These are phyloP conservation scores for Buddleja alternifolia DNA, from an alignment of 257 asterid species.

Conservation along the genomic window DNA sequence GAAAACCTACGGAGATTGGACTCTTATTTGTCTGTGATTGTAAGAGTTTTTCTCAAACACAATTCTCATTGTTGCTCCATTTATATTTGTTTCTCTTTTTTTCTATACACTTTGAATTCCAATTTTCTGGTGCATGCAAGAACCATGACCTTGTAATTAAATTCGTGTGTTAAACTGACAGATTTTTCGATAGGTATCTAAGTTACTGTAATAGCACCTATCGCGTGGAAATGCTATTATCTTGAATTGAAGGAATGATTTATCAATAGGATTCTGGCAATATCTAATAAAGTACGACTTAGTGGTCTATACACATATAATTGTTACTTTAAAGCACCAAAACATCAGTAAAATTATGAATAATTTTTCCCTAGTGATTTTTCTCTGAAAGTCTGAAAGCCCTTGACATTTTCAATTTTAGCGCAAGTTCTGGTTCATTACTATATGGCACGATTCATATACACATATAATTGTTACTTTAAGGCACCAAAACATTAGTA, in stretches of 20 bases:
- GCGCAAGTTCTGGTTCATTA: slow-evolving; percentile 11
- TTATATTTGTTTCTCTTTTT: slow-evolving; percentile 10
- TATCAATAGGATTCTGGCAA: slow-evolving; percentile 6
- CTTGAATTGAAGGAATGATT: slow-evolving; percentile 3
- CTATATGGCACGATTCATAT: slow-evolving; percentile 11
- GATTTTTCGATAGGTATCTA: neutral
- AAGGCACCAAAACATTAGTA: neutral
- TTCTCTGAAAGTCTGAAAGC: slow-evolving; percentile 14
- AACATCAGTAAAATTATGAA: neutral
- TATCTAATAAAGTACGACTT: neutral
- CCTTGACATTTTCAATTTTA: slow-evolving; percentile 20
- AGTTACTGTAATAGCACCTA: neutral
- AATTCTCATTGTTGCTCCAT: slow-evolving; percentile 22
- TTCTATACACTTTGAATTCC: slow-evolving; percentile 22
- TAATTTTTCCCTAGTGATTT: neutral
- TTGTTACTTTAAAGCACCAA: neutral
- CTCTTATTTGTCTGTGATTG: slow-evolving; percentile 75
- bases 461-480: neutral
- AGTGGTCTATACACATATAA: neutral
- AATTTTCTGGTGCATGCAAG: slow-evolving; percentile 18
- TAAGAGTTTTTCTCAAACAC: slow-evolving; percentile 48
- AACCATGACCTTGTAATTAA: neutral
- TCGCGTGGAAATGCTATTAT: neutral
- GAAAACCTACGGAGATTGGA: slow-evolving; percentile 78
- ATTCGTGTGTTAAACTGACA: slow-evolving; percentile 4